Conservation (phyloP, 768 basidiomycete genomes). For the Lyophyllum decastes region DNA sequence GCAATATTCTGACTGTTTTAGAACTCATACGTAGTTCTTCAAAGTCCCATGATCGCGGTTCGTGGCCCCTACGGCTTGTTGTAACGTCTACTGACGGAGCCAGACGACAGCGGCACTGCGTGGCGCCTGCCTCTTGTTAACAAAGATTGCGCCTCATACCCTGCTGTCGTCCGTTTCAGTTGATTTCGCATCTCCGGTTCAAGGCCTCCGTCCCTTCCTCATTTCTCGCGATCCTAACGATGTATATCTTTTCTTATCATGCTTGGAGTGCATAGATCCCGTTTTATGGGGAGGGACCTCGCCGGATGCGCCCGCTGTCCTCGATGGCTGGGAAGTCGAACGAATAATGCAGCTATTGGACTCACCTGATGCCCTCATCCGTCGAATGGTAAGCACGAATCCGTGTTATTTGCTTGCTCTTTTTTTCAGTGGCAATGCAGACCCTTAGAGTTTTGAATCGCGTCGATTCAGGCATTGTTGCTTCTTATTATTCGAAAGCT, state of each 20-base stretch:
- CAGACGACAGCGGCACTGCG: slow-evolving; percentile 30
- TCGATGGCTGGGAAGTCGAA: slow-evolving; percentile 78
- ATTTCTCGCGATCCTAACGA: slow-evolving; percentile 59
- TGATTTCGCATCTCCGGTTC: slow-evolving; percentile 35
- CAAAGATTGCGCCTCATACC: slow-evolving; percentile 27
- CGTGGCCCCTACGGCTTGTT: slow-evolving; percentile 1
- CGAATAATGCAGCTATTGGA: slow-evolving; percentile 68
- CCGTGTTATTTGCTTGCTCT: neutral
- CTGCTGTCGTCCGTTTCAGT: slow-evolving; percentile 26
- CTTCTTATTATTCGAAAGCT: slow-evolving; percentile 50
- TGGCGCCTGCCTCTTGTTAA: slow-evolving; percentile 39
- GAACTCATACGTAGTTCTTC: slow-evolving; percentile 27
- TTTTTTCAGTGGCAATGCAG: slow-evolving; percentile 39
- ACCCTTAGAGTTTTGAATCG: slow-evolving; percentile 57
- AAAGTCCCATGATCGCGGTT: slow-evolving; percentile 23
- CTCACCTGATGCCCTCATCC: slow-evolving; percentile 56
- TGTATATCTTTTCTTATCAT: slow-evolving; percentile 65
- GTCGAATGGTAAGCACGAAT: slow-evolving; percentile 51
- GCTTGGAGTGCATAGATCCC: slow-evolving; percentile 59
- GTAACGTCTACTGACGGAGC: neutral
- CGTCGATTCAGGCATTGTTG: slow-evolving; percentile 61
- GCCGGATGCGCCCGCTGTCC: slow-evolving; percentile 45
- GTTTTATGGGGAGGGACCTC: slow-evolving; percentile 69
- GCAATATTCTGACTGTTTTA: slow-evolving; percentile 24
- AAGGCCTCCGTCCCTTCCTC: slow-evolving; percentile 58